Percentiles rank a stretch among this genome's conserved stretches.
These are phyloP conservation scores for Mortierella sp. DNA, from an alignment of 371 early-diverging fungal genomes.

Conservation along the genomic window DNA sequence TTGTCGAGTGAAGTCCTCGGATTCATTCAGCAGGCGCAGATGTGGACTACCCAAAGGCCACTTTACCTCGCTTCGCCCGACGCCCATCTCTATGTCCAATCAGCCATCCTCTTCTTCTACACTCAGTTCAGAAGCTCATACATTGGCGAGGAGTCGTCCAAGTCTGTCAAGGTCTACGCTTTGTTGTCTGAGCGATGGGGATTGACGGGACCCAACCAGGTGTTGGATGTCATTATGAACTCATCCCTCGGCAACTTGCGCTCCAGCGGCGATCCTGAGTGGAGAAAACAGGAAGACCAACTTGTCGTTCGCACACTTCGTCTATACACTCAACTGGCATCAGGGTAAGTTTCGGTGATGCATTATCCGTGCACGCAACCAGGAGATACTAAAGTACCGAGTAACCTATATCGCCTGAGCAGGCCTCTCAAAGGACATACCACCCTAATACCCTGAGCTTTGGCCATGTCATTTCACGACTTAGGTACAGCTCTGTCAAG, in stretches of 20 bases:
- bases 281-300: conserved; percentile 64
- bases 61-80: conserved; percentile 42
- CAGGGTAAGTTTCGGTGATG: conserved; percentile 71
- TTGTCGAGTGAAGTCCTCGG: conserved; percentile 72
- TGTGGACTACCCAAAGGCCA: conserved; percentile 47
- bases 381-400: background rate
- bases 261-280: conserved; percentile 66
- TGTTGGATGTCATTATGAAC: conserved; percentile 80
- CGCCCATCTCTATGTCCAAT: conserved; percentile 57
- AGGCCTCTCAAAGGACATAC: background rate
- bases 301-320: conserved; percentile 72
- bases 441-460: background rate
- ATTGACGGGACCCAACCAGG: conserved; percentile 51
- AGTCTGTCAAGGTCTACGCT: conserved; percentile 70
- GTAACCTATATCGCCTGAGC: background rate
- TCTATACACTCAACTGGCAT: conserved; percentile 82
- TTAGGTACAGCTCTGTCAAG: conserved; percentile 79
- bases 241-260: conserved; percentile 61
- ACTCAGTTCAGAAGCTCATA: conserved; percentile 84
- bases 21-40: conserved; percentile 68
- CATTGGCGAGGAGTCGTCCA: conserved; percentile 74
- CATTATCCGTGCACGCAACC: background rate
- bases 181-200: conserved; percentile 46
- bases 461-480: background rate
- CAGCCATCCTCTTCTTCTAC: conserved; percentile 86